Conservation (phyloP, 495 filamentous ascomycete genomes). For the Aspergillus hancockii region DNA sequence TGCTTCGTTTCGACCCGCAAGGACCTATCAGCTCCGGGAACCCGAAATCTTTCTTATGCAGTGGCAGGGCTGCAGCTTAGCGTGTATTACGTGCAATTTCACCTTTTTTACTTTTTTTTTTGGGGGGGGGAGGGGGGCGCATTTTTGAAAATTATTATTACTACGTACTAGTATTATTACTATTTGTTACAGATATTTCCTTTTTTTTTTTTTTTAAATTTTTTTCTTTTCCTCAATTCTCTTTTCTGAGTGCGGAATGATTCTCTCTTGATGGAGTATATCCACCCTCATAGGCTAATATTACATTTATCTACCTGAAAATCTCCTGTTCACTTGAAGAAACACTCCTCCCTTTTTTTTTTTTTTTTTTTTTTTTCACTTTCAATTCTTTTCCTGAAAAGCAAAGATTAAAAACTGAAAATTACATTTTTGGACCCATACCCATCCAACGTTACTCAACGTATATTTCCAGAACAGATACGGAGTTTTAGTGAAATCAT, state of each 20-base stretch:
- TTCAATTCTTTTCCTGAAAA: no score
- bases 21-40: constrained; percentile 17
- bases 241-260: not conserved
- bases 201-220: not conserved
- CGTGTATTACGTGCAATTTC: constrained; percentile 8
- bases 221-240: not conserved
- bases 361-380: no score
- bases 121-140: no score
- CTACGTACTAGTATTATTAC: no score
- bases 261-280: not conserved
- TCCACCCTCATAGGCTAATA: not conserved
- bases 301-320: not conserved
- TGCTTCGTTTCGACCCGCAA: constrained; percentile 23
- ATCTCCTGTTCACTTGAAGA: not conserved
- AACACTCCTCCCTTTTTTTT: not conserved
- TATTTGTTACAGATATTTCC: not conserved
- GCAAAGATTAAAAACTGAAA: no score
- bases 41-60: constrained; percentile 18
- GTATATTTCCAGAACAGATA: not conserved
- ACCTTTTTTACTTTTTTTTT: not conserved
- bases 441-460: not conserved
- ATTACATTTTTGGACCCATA: not conserved
- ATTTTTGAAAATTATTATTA: not conserved
- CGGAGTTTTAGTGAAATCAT: not conserved
- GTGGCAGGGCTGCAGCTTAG: constrained; percentile 22